Evolutionary conservation across 2,329 filamentous ascomycete species (phyloP).

Genomic region (Epichloe glyceriae): DNA sequence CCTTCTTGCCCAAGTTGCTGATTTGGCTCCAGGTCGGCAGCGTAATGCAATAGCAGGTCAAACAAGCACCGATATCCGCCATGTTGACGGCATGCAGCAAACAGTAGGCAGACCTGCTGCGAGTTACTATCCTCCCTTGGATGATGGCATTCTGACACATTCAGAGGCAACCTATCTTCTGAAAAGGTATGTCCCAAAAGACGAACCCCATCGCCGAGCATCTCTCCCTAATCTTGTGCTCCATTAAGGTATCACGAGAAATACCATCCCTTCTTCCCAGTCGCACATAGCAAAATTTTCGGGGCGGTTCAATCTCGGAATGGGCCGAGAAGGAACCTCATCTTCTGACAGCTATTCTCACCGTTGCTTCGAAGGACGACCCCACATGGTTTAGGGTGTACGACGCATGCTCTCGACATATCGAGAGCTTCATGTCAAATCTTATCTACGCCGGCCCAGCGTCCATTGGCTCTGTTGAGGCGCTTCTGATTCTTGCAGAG

Average conservation of each 20-base stretch:
- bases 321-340: slow-evolving; percentile 51
- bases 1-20: slow-evolving; percentile 27
- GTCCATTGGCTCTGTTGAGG: slow-evolving; percentile 59
- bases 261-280: slow-evolving; percentile 58
- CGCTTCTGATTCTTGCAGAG: slow-evolving; percentile 55
- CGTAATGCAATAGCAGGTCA: slow-evolving; percentile 6
- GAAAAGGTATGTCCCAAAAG: slow-evolving; percentile 11
- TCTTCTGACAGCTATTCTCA: slow-evolving; percentile 55
- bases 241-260: slow-evolving; percentile 44
- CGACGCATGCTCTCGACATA: slow-evolving; percentile 53
- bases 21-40: slow-evolving; percentile 19
- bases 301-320: slow-evolving; percentile 34
- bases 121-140: slow-evolving; percentile 19
- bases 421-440: slow-evolving; percentile 54
- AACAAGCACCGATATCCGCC: slow-evolving; percentile 6
- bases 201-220: no score
- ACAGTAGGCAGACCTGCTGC: background rate
- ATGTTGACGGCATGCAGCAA: slow-evolving; percentile 4
- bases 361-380: slow-evolving; percentile 60
- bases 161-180: slow-evolving; percentile 15
- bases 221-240: background rate
- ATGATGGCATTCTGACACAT: slow-evolving; percentile 16
- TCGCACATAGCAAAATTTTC: slow-evolving; percentile 49
- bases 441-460: slow-evolving; percentile 54
- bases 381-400: slow-evolving; percentile 49